These are phyloP conservation scores for Kwoniella heveanensis DNA, from an alignment of 768 basidiomycete genomes.

Conservation along the genomic window DNA sequence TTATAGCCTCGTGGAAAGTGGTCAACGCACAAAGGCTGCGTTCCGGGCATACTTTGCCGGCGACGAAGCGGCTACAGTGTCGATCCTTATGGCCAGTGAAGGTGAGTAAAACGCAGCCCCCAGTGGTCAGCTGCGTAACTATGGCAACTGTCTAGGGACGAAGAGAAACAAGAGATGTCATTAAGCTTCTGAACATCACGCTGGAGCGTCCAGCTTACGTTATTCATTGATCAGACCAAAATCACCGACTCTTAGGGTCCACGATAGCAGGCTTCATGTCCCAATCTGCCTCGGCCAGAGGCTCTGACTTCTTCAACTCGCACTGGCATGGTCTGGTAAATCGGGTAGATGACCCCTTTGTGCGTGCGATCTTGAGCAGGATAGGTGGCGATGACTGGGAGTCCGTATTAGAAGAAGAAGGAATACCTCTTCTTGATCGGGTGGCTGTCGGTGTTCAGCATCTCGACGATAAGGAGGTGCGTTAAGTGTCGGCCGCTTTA, in stretches of 20 bases:
- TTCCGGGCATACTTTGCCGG: conserved; percentile 52
- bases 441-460: conserved; percentile 48
- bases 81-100: conserved; percentile 46
- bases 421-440: conserved; percentile 46
- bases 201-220: too few relatives aligned
- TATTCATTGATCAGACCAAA: conserved; percentile 31
- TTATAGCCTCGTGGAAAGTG: conserved; percentile 26
- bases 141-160: too few relatives aligned
- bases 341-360: conserved; percentile 50
- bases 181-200: too few relatives aligned
- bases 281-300: conserved; percentile 31
- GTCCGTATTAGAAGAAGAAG: conserved; percentile 45
- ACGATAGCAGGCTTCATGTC: conserved; percentile 43
- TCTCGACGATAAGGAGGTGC: conserved; percentile 48
- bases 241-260: conserved; percentile 46
- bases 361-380: conserved; percentile 47
- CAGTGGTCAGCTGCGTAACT: too few relatives aligned
- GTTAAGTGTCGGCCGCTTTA: conserved; percentile 11
- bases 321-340: conserved; percentile 46
- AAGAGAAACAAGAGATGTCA: too few relatives aligned
- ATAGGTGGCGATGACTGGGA: conserved; percentile 52
- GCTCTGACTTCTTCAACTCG: conserved; percentile 37
- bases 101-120: conserved; percentile 17
- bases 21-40: conserved; percentile 50
- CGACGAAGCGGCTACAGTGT: conserved; percentile 45